A percentile compares a stretch with the other conserved stretches of the same genome.
Evolutionary conservation across 176 grass and related monocot species (phyloP).

Genomic region (Musa schizocarpa): DNA sequence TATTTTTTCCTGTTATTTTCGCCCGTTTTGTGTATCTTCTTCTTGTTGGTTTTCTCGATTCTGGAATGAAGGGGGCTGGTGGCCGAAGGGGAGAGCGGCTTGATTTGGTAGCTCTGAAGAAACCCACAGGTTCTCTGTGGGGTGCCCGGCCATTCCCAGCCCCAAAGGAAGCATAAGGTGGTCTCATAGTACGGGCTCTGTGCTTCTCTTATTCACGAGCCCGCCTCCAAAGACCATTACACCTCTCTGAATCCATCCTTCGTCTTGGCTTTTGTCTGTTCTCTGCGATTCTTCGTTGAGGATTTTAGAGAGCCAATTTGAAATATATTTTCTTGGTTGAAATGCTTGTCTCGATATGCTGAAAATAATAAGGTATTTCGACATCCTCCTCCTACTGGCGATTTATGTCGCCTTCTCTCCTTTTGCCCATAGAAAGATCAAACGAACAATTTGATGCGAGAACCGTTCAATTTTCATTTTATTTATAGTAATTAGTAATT

Average conservation of each 20-base stretch:
- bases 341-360: too few relatives aligned
- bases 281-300: too few relatives aligned
- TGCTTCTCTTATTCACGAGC: background rate
- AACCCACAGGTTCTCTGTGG: constrained; percentile 12
- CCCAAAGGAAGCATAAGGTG: background rate
- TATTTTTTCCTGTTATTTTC: background rate
- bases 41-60: background rate
- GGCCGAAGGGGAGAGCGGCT: background rate
- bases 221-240: constrained; percentile 7
- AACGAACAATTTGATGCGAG: too few relatives aligned
- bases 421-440: too few relatives aligned
- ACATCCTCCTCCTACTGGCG: too few relatives aligned
- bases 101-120: background rate
- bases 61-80: background rate
- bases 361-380: too few relatives aligned
- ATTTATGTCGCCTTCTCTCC: too few relatives aligned
- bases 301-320: too few relatives aligned
- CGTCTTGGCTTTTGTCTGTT: too few relatives aligned
- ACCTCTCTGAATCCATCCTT: background rate
- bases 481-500: too few relatives aligned
- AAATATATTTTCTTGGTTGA: too few relatives aligned
- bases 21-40: background rate
- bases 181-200: constrained; percentile 1
- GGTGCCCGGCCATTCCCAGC: background rate
- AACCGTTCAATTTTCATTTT: too few relatives aligned